Conservation (phyloP, 148 eudicot genomes). For the Bassia scoparia region DNA sequence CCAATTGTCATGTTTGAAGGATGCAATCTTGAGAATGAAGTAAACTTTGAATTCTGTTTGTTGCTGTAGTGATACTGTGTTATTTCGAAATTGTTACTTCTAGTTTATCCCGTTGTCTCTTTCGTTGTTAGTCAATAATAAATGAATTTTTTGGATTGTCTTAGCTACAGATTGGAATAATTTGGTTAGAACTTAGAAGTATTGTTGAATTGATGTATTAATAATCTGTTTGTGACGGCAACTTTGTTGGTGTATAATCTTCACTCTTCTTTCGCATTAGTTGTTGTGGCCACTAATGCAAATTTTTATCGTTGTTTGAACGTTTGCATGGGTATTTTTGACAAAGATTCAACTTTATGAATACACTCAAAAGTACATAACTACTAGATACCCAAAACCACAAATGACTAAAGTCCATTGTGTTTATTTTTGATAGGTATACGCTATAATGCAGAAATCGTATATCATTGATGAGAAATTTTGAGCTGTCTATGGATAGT, state of each 20-base stretch:
- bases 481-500: constrained; percentile 42
- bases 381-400: no score
- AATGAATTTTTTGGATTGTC: no score
- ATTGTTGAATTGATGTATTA: no score
- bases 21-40: not conserved
- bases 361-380: not conserved
- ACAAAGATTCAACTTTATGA: not conserved
- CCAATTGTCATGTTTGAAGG: not conserved
- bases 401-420: not conserved
- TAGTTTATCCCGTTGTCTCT: not conserved
- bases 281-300: no score
- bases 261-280: no score
- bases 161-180: no score
- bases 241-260: no score
- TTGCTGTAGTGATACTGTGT: not conserved
- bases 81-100: not conserved
- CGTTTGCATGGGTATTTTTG: no score
- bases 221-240: no score
- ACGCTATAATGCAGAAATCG: constrained; percentile 85
- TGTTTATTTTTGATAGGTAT: constrained; percentile 40
- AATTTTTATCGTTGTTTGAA: no score
- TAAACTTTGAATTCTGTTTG: not conserved
- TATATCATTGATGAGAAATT: constrained; percentile 72
- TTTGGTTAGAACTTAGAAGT: no score
- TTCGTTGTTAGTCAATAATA: not conserved